phyloP scores from a whole-genome alignment of 768 basidiomycete species.

The Boletellus emodensis region DNA sequence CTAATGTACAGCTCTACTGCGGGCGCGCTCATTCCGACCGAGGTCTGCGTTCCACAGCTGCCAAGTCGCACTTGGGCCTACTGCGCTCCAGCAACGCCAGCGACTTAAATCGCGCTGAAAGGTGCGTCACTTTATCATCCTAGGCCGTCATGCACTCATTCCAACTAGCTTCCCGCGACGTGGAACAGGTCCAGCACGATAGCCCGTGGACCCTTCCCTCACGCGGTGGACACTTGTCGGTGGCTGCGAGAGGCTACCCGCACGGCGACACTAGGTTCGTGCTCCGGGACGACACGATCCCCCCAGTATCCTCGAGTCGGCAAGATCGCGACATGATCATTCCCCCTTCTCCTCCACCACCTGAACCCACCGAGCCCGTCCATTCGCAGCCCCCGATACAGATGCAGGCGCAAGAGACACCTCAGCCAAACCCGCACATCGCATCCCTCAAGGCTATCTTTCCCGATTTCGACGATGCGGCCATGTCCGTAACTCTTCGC shows the following conservation, averaged over 20 bases:
- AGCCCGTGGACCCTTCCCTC: conserved; percentile 7
- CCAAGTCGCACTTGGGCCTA: background rate
- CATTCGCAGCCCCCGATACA: background rate
- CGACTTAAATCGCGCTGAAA: background rate
- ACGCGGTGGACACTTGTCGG: background rate
- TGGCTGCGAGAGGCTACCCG: background rate
- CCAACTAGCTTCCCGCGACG: background rate
- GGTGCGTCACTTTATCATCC: background rate
- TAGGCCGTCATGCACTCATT: conserved; percentile 3
- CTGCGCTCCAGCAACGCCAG: conserved; percentile 5
- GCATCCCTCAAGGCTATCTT: conserved; percentile 63
- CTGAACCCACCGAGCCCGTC: background rate
- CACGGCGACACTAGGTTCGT: background rate
- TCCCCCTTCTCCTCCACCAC: conserved; percentile 16
- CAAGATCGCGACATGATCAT: conserved; percentile 18
- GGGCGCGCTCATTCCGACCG: background rate
- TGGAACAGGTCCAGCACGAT: background rate
- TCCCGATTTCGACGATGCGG: conserved; percentile 72
- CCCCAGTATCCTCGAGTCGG: background rate
- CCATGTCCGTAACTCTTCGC: conserved; percentile 47
- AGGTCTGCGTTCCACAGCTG: too few species aligned
- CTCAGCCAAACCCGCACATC: conserved; percentile 43
- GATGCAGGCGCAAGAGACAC: background rate
- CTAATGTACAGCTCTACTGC: background rate
- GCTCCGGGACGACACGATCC: background rate